Conservation (phyloP, 441 rosid species). For the Adansonia rubrostipa region DNA sequence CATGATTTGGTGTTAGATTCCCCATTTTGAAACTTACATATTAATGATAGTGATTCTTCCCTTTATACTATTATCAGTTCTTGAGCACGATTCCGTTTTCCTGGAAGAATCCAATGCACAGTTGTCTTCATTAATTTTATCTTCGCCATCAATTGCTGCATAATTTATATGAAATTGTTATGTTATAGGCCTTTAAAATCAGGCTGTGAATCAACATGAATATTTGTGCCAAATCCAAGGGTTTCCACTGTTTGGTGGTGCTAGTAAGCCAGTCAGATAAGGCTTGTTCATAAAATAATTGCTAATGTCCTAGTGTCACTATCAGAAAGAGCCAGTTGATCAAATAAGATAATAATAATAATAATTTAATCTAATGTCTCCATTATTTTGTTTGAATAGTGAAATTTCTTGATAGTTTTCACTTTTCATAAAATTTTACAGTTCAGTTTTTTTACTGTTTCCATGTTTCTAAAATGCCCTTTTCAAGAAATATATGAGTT, state of each 20-base stretch:
- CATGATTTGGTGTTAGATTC: conserved; percentile 11
- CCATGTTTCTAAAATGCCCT: not conserved
- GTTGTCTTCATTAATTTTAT: not conserved
- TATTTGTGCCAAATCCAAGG: not conserved
- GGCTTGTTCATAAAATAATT: conserved; percentile 17
- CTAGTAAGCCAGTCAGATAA: not conserved
- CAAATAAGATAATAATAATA: not conserved
- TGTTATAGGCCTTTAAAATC: not conserved
- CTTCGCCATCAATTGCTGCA: not conserved
- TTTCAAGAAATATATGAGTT: not conserved
- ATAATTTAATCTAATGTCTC: not conserved
- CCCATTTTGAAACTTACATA: not conserved
- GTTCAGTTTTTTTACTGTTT: not conserved
- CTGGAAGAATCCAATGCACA: not conserved
- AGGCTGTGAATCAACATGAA: conserved; percentile 6
- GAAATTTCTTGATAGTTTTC: not conserved
- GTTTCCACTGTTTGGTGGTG: not conserved
- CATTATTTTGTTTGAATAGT: not conserved
- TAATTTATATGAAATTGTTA: not conserved
- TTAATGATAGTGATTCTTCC: conserved; percentile 9
- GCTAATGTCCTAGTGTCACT: conserved; percentile 17
- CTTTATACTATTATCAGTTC: not conserved
- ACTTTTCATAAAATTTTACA: not conserved
- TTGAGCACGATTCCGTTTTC: not conserved
- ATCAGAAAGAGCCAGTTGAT: conserved; percentile 11